Base-by-base conservation (phyloP, 2,329 filamentous ascomycete species). In the Xylariaceae sp. region DNA sequence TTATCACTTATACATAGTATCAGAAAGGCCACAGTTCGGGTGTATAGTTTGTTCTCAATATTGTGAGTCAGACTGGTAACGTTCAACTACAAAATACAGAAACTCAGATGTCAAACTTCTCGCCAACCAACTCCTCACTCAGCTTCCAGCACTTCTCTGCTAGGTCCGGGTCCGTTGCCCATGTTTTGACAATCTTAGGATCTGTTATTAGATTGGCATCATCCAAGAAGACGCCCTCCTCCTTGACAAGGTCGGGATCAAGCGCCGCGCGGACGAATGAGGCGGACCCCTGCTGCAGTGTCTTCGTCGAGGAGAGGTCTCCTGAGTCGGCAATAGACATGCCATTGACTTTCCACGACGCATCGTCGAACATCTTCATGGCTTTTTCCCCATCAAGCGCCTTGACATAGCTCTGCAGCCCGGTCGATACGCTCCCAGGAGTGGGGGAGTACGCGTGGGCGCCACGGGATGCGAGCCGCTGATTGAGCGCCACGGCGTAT, bases 261-360 rank as follows among this genome's bases (percentile, higher is more conserved):
- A 79, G 67, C 6, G 73, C 76, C 6, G 76, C 75, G 13, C 73
- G 70, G 9, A 79, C 60, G 24, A 68, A 72, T 1, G 76, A 77
- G 8, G 73, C 67, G 46, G 70, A 71, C 4, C 76, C 76, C 61
- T 77, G 71, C 59, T 76, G 72, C 26, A 71, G 55, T 11, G 65
- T 70, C 62, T 74, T 77, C 46, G 40, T 24, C 10, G 62, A 57
- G 21, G 58, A 41, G 1, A 30, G 16, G 7, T 13, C 33, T 7
- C 52, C 27, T 7, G 50, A 33, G 21, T 65, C 64, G 33, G 52
- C 70, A 21, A 63, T 48, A 8, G 51, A 45, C 13, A 30, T 16
- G 29, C 62, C 67, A 48, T 66, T 65, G 55, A 61, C 53, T 52
- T 61, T 65, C 52, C 29, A 47, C 20, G 42, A 36, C n/a, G 46